A percentile compares a stretch with the other conserved stretches of the same genome.
Conservation (phyloP, 2,329 filamentous ascomycete species). For the Amauroascus verrucosus region DNA sequence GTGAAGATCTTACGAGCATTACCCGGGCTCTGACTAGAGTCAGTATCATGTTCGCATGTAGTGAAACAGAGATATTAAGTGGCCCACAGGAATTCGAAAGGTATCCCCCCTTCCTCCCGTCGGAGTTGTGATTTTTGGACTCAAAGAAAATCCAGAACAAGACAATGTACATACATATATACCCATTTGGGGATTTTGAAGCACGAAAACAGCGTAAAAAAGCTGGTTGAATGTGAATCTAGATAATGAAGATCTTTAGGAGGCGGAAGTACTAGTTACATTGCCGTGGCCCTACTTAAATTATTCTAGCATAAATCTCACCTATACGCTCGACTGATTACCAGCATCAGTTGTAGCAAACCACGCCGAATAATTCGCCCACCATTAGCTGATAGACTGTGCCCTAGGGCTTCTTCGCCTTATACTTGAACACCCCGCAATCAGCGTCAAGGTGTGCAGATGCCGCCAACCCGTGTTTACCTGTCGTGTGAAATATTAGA, state of each 20-base stretch:
- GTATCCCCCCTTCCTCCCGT: background rate
- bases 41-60: background rate
- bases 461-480: background rate
- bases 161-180: conserved; percentile 8
- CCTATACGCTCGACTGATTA: background rate
- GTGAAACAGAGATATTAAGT: background rate
- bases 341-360: background rate
- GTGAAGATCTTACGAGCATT: no score
- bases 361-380: background rate
- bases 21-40: background rate
- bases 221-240: background rate
- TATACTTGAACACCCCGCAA: conserved; percentile 7
- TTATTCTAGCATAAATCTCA: background rate
- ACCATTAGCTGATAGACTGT: background rate
- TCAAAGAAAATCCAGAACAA: background rate
- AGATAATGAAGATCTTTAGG: background rate
- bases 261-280: background rate
- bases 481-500: background rate
- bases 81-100: background rate
- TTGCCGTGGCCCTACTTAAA: background rate
- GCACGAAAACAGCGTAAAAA: background rate
- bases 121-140: background rate
- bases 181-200: background rate
- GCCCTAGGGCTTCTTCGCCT: background rate
- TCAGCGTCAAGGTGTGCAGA: conserved; percentile 3